phyloP scores from a whole-genome alignment of 306 rosid species.

The Boehmeria nivea region DNA sequence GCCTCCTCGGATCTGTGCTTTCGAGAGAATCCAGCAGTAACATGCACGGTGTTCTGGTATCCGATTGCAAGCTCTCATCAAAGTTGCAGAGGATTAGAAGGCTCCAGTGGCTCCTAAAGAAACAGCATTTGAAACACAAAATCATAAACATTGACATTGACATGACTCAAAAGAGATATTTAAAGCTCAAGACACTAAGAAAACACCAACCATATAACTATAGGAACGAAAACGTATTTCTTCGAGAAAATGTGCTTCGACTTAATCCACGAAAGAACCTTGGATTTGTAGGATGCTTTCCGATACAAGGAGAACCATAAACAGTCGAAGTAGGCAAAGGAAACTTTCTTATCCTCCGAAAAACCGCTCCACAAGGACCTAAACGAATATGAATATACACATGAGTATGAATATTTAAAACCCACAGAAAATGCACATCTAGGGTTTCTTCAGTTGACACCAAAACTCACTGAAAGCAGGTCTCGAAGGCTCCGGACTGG shows the following conservation, averaged over 20 bases:
- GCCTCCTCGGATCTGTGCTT: conserved; percentile 46
- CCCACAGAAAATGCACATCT: conserved; percentile 8
- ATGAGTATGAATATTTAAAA: conserved; percentile 17
- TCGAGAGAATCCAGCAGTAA: conserved; percentile 74
- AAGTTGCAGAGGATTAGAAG: conserved; percentile 75
- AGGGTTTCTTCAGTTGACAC: conserved; percentile 7
- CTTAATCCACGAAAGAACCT: conserved; percentile 70
- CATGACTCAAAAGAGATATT: neutral
- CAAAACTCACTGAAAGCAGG: conserved; percentile 49
- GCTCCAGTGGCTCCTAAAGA: conserved; percentile 71
- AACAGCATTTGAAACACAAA: conserved; percentile 12
- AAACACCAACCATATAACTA: conserved; percentile 64
- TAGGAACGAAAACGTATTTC: conserved; percentile 77
- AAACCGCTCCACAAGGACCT: conserved; percentile 64
- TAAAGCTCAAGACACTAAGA: neutral
- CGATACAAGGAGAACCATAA: conserved; percentile 61
- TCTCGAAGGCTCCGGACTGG: conserved; percentile 41
- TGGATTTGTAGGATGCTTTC: conserved; percentile 27
- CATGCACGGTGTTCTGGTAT: conserved; percentile 53
- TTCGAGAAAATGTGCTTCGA: conserved; percentile 54
- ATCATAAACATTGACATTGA: conserved; percentile 1
- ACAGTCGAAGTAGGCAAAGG: conserved; percentile 53
- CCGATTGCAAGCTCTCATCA: conserved; percentile 43
- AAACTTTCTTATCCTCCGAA: conserved; percentile 48
- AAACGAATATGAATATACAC: conserved; percentile 16